A percentile compares a stretch with the other conserved stretches of the same genome.
phyloP scores from a whole-genome alignment of 2,329 filamentous ascomycete genomes.

The Sclerotiophoma versabilis region DNA sequence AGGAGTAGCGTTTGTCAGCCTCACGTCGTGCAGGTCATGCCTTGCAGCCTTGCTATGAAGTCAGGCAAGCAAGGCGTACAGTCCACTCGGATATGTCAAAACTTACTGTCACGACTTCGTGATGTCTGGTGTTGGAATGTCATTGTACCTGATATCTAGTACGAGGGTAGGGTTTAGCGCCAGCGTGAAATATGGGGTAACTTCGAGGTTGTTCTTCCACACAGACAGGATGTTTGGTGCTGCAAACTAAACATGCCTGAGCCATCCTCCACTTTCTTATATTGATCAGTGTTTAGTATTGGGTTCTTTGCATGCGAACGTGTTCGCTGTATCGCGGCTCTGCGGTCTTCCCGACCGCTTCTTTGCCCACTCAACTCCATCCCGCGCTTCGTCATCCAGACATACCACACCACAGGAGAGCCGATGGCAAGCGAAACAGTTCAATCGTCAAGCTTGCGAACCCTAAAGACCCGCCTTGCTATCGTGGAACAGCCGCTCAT shows the following conservation, averaged over 20 bases:
- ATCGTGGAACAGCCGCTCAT: too few species aligned
- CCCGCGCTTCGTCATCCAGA: conserved; percentile 3
- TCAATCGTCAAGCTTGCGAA: background rate
- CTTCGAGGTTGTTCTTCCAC: background rate
- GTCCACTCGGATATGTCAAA: background rate
- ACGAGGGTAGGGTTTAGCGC: conserved; percentile 5
- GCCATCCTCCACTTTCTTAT: background rate
- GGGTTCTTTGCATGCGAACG: background rate
- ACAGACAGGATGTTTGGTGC: background rate
- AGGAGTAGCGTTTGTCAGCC: conserved; percentile 5
- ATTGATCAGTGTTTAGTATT: background rate
- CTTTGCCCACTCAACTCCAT: background rate
- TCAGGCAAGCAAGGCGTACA: background rate
- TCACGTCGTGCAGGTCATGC: conserved; percentile 2
- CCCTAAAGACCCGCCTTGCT: background rate
- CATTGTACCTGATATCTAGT: background rate
- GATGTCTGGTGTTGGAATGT: background rate
- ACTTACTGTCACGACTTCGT: conserved; percentile 1
- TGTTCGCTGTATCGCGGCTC: conserved; percentile 5
- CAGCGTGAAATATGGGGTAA: conserved; percentile 2
- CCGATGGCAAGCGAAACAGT: background rate
- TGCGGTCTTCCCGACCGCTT: conserved; percentile 7
- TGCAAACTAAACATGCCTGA: background rate
- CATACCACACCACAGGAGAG: background rate
- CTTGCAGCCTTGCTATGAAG: conserved; percentile 1